Evolutionary conservation across 441 rosid genomes (phyloP).

Genomic region (Omphalea diandra): DNA sequence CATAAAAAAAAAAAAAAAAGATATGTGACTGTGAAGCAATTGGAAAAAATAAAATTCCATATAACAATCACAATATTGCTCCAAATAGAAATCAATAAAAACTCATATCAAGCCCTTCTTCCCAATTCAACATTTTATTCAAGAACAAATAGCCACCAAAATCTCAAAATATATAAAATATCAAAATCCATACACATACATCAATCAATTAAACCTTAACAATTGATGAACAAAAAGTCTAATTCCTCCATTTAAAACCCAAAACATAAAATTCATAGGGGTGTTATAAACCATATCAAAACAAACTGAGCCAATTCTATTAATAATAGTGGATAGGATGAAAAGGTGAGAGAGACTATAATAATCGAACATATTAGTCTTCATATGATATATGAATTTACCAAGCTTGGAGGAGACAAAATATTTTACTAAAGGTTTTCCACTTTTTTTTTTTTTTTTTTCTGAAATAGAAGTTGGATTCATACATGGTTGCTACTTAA

Average conservation of each 20-base stretch:
- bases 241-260: conserved; percentile 14
- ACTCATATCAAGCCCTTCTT: neutral
- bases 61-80: neutral
- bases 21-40: neutral
- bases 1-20: neutral
- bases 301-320: no score
- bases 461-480: no score
- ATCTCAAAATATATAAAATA: neutral
- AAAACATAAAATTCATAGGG: no score
- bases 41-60: neutral
- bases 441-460: no score
- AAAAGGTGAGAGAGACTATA: no score
- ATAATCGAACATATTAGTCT: no score
- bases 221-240: neutral
- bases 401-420: no score
- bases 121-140: neutral
- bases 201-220: neutral
- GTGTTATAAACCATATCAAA: no score
- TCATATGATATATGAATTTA: no score
- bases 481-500: no score
- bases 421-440: no score
- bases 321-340: no score
- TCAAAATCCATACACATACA: neutral
- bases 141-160: neutral
- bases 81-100: neutral